Percentiles rank a stretch among this genome's conserved stretches.
Evolutionary conservation across 331 rosid species (phyloP).

Genomic region (Stylosanthes scabra): DNA sequence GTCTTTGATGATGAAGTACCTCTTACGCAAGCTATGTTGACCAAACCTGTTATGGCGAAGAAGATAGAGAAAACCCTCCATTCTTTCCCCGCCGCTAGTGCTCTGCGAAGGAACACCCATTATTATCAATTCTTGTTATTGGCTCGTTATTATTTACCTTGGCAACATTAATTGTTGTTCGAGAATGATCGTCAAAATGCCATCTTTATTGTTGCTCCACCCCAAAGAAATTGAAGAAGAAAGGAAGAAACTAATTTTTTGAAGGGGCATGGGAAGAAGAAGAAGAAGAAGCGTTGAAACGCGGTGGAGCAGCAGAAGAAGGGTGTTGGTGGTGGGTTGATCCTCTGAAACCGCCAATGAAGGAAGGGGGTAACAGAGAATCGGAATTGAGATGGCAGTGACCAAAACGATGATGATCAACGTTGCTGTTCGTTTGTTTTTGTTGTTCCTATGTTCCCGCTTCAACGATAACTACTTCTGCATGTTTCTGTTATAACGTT

Average conservation of each 20-base stretch:
- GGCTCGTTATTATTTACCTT: no score
- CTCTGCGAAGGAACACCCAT: slow-evolving; percentile 51
- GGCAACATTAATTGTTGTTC: no score
- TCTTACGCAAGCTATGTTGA: slow-evolving; percentile 64
- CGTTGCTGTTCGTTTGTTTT: slow-evolving; percentile 16
- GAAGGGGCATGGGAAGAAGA: background rate
- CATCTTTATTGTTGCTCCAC: background rate
- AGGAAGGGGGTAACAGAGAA: slow-evolving; percentile 73
- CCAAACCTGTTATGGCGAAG: slow-evolving; percentile 70
- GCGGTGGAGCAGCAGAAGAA: background rate
- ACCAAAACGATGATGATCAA: slow-evolving; percentile 7
- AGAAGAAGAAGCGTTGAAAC: no score
- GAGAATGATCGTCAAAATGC: slow-evolving; percentile 24
- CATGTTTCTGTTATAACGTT: background rate
- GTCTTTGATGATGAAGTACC: slow-evolving; percentile 71
- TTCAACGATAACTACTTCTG: slow-evolving; percentile 48
- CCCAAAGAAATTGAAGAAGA: background rate
- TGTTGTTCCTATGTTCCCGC: slow-evolving; percentile 43
- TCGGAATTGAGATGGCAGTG: slow-evolving; percentile 43
- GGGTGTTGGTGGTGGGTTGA: slow-evolving; percentile 26
- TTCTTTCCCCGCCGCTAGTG: slow-evolving; percentile 46
- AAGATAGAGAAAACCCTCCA: slow-evolving; percentile 94
- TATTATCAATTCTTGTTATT: slow-evolving; percentile 15
- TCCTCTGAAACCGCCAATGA: slow-evolving; percentile 66
- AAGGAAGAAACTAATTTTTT: background rate